These are phyloP conservation scores for Sanghuangporus baumii DNA, from an alignment of 1,284 basidiomycete species.

Conservation along the genomic window DNA sequence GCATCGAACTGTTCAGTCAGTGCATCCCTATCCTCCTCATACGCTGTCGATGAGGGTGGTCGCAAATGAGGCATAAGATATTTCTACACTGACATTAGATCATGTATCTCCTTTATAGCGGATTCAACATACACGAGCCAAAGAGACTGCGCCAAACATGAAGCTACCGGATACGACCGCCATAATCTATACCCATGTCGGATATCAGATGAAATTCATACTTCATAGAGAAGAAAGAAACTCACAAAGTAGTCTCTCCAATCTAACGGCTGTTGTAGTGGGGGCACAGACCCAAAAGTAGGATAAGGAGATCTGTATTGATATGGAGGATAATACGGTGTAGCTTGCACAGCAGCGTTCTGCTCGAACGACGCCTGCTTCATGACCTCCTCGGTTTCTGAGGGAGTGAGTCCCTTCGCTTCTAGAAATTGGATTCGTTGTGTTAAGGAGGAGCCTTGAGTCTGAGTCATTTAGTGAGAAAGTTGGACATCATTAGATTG, in stretches of 20 bases:
- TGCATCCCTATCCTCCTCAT: slow-evolving; percentile 83
- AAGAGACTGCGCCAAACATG: slow-evolving; percentile 80
- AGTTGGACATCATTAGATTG: not conserved
- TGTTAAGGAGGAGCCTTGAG: slow-evolving; percentile 71
- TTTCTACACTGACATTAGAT: slow-evolving; percentile 51
- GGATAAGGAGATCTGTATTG: slow-evolving; percentile 36
- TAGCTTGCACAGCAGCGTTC: slow-evolving; percentile 20
- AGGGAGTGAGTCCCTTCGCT: slow-evolving; percentile 81
- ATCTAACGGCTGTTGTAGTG: slow-evolving; percentile 59
- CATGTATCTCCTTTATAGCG: not conserved
- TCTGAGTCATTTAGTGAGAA: slow-evolving; percentile 33
- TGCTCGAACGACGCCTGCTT: slow-evolving; percentile 46
- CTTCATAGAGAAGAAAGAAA: slow-evolving; percentile 11
- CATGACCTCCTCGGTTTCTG: slow-evolving; percentile 88
- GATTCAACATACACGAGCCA: slow-evolving; percentile 65
- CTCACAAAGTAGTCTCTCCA: slow-evolving; percentile 95
- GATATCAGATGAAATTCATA: slow-evolving; percentile 12
- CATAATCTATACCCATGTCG: slow-evolving; percentile 66
- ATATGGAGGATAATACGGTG: slow-evolving; percentile 21
- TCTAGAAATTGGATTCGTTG: slow-evolving; percentile 92
- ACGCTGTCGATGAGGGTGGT: slow-evolving; percentile 85
- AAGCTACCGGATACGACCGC: slow-evolving; percentile 87
- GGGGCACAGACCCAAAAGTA: slow-evolving; percentile 28
- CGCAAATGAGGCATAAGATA: slow-evolving; percentile 88
- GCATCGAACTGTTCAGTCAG: slow-evolving; percentile 92